These are phyloP conservation scores for Acacia concinna DNA, from an alignment of 331 rosid species.

Conservation along the genomic window DNA sequence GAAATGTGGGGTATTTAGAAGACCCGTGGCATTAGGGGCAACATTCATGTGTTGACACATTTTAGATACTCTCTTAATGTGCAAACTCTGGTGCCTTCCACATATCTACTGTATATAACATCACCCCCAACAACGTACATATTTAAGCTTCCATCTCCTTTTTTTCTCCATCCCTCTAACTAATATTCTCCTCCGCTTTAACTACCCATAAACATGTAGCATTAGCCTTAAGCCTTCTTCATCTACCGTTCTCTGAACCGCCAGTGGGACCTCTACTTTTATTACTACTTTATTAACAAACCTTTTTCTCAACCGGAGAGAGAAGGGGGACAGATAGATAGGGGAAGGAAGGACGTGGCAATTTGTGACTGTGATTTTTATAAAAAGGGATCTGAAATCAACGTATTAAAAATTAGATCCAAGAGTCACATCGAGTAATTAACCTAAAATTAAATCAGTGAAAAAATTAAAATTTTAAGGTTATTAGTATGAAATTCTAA, in stretches of 20 bases:
- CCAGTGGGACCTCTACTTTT: background rate
- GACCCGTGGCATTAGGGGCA: background rate
- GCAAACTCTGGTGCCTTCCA: background rate
- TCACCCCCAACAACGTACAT: background rate
- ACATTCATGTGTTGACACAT: background rate
- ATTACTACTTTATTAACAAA: background rate
- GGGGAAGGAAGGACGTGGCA: conserved; percentile 19
- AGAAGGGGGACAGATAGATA: too few relatives aligned
- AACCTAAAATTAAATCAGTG: too few relatives aligned
- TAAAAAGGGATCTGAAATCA: too few relatives aligned
- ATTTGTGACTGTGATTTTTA: conserved; percentile 10
- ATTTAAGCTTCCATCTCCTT: background rate
- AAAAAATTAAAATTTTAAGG: too few relatives aligned
- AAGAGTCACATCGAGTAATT: too few relatives aligned
- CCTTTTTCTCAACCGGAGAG: background rate
- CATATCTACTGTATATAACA: too few relatives aligned
- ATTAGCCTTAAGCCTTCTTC: background rate
- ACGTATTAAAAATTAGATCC: too few relatives aligned
- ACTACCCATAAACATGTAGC: background rate
- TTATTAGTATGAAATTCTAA: too few relatives aligned
- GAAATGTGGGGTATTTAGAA: background rate
- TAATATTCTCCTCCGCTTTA: background rate
- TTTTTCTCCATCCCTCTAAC: background rate
- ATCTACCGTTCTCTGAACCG: background rate
- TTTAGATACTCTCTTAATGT: background rate